These are phyloP conservation scores for Alnus glutinosa DNA, from an alignment of 306 rosid genomes.

Conservation along the genomic window DNA sequence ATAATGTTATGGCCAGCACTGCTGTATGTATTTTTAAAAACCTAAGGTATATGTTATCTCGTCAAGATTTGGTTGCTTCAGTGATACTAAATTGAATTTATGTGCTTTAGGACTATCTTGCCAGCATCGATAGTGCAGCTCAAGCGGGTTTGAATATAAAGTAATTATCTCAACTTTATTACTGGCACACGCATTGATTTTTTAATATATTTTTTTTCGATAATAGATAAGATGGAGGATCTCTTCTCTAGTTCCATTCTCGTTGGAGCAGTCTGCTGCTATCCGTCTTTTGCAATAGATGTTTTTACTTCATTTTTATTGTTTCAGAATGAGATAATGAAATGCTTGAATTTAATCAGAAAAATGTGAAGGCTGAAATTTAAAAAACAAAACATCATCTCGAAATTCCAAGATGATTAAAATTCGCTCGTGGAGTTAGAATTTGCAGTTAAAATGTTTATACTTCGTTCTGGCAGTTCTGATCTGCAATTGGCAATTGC, in stretches of 20 bases:
- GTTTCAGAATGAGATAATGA: neutral
- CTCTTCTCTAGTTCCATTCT: neutral
- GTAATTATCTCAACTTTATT: constrained; percentile 53
- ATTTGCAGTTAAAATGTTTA: constrained; percentile 6
- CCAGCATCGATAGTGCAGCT: constrained; percentile 74
- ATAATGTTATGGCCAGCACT: constrained; percentile 74
- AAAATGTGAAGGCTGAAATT: neutral
- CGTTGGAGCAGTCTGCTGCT: neutral
- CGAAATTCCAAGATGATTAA: neutral
- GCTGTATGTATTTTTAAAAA: constrained; percentile 59
- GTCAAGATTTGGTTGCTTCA: constrained; percentile 18
- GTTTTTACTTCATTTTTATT: neutral
- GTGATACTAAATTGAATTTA: constrained; percentile 27
- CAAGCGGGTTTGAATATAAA: constrained; percentile 72
- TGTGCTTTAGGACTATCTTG: constrained; percentile 83
- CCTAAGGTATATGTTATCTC: constrained; percentile 6
- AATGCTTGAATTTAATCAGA: neutral
- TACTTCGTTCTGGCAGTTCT: constrained; percentile 56
- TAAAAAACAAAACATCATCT: neutral
- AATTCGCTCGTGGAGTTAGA: neutral
- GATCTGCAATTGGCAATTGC: constrained; percentile 95
- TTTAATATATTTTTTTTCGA: neutral
- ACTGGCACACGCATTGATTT: constrained; percentile 13
- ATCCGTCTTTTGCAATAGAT: neutral
- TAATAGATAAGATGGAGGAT: neutral